Base-by-base conservation (phyloP, 1,284 basidiomycete species). In the Ganoderma resinaceum region DNA sequence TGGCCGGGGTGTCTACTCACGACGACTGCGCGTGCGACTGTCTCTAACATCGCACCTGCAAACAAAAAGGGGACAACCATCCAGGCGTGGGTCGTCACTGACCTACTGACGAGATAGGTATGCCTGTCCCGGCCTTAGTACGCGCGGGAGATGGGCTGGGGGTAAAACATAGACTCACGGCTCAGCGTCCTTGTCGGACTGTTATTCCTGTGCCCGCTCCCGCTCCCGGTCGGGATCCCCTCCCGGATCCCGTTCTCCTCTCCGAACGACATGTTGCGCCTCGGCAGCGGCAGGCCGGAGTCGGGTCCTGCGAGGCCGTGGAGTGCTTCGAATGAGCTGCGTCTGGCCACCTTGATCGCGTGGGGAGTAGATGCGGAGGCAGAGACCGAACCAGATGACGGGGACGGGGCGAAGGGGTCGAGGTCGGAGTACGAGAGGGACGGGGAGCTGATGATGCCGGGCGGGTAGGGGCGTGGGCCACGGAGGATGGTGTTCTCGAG, bases 101-200 rank as follows among this genome's bases (percentile, higher is more conserved):
- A 92, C 92, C 92, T 78, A 94, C 93, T 70, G 93, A 87, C 70
- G 92, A 85, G 40, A 95, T 87, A 58, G 93, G 93, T 78, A 95
- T 95, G 65, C 92, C 92, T 94, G 75, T 67, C 66, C 74, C 40
- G 66, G 67, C 42, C 66, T 66, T 38, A 66, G 57, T 61, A 63
- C 43, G 38, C 68, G 73, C 68, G 68, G 72, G 64, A 64, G 64
- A 72, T 68, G 29, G 55, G 20, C 43, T 42, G 60, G 26, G 55
- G 52, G 16, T 11, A 16, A 11, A 16, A 49, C 37, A 11, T 70
- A 65, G 70, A 89, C 92, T 78, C 84, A 94, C 93, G 90, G 82
- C 91, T 93, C 46, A 93, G 82, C 63, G 91, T 91, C 63, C 92
- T 84, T 16, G 90, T 93, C 61, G 93, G 92, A 76, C 93, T 94